Evolutionary conservation across 176 grass and related monocot species (phyloP).

Genomic region (Ananas comosus): DNA sequence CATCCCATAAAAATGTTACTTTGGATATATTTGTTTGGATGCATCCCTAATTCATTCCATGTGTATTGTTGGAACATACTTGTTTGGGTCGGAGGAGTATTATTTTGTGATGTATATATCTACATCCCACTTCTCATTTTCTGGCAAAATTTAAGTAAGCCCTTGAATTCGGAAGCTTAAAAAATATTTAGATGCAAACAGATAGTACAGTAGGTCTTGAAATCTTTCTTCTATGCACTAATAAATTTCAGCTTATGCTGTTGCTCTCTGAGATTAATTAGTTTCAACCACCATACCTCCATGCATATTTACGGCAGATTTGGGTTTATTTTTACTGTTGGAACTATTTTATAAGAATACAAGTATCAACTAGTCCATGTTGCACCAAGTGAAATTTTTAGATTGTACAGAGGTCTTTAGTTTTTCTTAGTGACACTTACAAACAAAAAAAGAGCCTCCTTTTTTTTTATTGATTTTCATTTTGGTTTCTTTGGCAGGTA

Average conservation of each 20-base stretch:
- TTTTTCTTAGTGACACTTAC: background rate
- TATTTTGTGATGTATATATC: background rate
- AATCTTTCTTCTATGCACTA: background rate
- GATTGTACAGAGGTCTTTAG: background rate
- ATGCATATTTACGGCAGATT: too few relatives aligned
- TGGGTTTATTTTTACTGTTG: too few relatives aligned
- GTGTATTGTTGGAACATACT: too few relatives aligned
- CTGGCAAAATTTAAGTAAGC: background rate
- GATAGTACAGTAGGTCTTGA: background rate
- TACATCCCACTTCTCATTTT: background rate
- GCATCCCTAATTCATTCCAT: background rate
- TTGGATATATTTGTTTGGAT: too few relatives aligned
- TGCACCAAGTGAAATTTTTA: background rate
- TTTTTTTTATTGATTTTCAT: conserved; percentile 2
- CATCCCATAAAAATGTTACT: too few relatives aligned
- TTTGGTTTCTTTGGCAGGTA: conserved; percentile 55
- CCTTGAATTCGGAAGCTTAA: background rate
- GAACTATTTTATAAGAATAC: background rate
- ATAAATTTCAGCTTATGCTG: background rate
- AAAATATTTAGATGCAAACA: background rate
- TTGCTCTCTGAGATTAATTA: background rate
- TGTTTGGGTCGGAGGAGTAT: background rate
- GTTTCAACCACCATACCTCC: background rate
- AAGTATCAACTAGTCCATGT: background rate
- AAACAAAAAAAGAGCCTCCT: background rate